Conservation (phyloP, 768 basidiomycete genomes). For the Boletellus emodensis region DNA sequence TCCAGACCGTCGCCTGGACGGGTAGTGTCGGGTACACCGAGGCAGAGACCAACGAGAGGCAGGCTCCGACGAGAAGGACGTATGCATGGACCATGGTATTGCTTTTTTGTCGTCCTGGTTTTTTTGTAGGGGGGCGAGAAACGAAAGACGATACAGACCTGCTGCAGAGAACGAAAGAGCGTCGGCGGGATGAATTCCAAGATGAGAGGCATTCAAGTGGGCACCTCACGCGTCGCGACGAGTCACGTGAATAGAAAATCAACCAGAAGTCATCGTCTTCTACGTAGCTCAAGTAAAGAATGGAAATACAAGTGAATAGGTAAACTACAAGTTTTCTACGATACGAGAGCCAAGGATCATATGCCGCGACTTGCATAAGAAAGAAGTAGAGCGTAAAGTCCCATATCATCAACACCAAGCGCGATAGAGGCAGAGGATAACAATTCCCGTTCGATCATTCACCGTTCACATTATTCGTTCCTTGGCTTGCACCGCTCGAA, state of each 20-base stretch:
- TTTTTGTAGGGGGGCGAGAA: no score
- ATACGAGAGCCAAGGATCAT: conserved; percentile 3
- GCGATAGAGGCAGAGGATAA: not conserved
- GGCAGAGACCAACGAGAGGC: conserved; percentile 22
- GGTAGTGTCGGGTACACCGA: conserved; percentile 53
- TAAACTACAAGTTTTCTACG: conserved; percentile 19
- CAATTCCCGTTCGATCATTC: conserved; percentile 5
- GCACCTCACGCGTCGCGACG: conserved; percentile 11
- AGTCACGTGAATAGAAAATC: conserved; percentile 28
- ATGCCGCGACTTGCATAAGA: conserved; percentile 1
- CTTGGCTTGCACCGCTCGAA: conserved; percentile 56
- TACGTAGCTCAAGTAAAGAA: conserved; percentile 10
- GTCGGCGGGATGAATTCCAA: not conserved
- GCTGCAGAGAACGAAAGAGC: conserved; percentile 18
- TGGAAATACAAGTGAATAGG: conserved; percentile 18
- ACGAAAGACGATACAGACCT: conserved; percentile 21
- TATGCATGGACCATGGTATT: conserved; percentile 7
- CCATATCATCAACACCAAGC: not conserved
- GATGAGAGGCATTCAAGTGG: no score
- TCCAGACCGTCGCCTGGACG: conserved; percentile 40
- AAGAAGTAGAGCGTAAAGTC: not conserved
- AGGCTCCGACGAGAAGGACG: not conserved
- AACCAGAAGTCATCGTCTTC: conserved; percentile 12
- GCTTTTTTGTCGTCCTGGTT: no score
- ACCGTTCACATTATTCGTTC: conserved; percentile 54